A percentile compares a stretch with the other conserved stretches of the same genome.
Conservation (phyloP, 352 stramenopile genomes). For the Stramenopiles sp. region DNA sequence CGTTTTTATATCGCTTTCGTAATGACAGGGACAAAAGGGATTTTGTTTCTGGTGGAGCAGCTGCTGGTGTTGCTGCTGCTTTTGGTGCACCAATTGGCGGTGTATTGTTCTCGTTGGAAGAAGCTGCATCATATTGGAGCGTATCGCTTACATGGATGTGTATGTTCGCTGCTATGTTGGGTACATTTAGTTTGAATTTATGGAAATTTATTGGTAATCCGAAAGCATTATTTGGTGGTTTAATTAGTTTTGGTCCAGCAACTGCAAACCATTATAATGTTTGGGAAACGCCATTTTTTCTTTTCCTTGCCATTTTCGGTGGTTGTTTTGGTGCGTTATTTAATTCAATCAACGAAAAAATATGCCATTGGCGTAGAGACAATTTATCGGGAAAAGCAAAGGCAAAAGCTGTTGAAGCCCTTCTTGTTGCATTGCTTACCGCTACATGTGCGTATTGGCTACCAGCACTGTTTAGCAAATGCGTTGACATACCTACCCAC, state of each 20-base stretch:
- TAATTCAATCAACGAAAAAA: constrained; percentile 74
- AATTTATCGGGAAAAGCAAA: constrained; percentile 16
- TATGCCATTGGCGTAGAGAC: constrained; percentile 65
- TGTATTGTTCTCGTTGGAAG: constrained; percentile 89
- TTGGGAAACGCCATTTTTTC: constrained; percentile 83
- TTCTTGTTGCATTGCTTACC: neutral
- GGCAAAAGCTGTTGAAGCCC: neutral
- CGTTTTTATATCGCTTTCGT: constrained; percentile 45
- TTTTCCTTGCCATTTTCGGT: constrained; percentile 84
- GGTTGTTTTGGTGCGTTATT: constrained; percentile 86
- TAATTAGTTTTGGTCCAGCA: neutral
- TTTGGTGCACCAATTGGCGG: constrained; percentile 93
- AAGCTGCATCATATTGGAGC: constrained; percentile 92
- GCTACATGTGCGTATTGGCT: neutral
- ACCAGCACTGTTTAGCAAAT: neutral
- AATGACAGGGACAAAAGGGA: constrained; percentile 86
- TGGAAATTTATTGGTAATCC: constrained; percentile 13
- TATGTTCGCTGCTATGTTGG: constrained; percentile 88
- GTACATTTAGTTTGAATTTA: constrained; percentile 53
- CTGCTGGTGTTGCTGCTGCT: constrained; percentile 83
- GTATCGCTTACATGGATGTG: constrained; percentile 90
- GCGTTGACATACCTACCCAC: neutral
- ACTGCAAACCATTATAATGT: constrained; percentile 27
- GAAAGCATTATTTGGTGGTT: neutral
- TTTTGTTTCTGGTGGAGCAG: constrained; percentile 89